Evolutionary conservation across 2,329 filamentous ascomycete genomes (phyloP), one percentile per base, ranked within the genome.

Genomic region (Pseudopyrenochaeta lycopersici): DNA sequence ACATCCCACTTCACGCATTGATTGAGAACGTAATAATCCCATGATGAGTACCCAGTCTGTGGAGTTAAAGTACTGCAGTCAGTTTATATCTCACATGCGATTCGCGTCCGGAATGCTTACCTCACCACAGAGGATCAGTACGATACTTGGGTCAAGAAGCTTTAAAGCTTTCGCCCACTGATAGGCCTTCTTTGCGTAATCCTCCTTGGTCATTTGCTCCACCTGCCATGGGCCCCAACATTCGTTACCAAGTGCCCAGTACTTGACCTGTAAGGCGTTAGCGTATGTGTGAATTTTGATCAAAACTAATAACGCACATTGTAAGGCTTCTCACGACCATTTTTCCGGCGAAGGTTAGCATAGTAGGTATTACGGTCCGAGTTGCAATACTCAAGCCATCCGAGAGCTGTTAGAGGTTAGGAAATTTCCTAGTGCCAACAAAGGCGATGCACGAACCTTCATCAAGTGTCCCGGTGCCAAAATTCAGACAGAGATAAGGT

Each of bases 301-400:
- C 4, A 15, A 2, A 11, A n/a, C 14, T 18, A 12, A 9, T 6
- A 29, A 52, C 58, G 12, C 68, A 83, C 85, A 54, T 88, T 88
- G 77, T 94, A 94, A 4, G 91, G 91, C 76, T 92, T 85, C 50
- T 88, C 82, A 29, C 85, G 87, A 10, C 91, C 91, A 75, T 95
- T 89, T 64, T 88, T 82, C 11, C 91, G 84, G 29, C 91, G 86
- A 44, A 93, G 80, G 70, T 94, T 93, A 58, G 91, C 91, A 72
- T 92, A 95, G 80, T 94, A 84, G 9, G 89, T 93, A 75, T 93
- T 84, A 49, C 83, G 81, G n/a, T 83, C 85, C 2, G 87, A 88
- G 77, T 95, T 95, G 80, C 91, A 95, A 79, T 95, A 95, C 71
- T 95, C 91, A 17, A 95, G 81, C 91, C 91, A 95, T 10, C 83